These are phyloP conservation scores for Zygosaccharomyces siamensis DNA, from an alignment of 805 yeast species.

Conservation along the genomic window DNA sequence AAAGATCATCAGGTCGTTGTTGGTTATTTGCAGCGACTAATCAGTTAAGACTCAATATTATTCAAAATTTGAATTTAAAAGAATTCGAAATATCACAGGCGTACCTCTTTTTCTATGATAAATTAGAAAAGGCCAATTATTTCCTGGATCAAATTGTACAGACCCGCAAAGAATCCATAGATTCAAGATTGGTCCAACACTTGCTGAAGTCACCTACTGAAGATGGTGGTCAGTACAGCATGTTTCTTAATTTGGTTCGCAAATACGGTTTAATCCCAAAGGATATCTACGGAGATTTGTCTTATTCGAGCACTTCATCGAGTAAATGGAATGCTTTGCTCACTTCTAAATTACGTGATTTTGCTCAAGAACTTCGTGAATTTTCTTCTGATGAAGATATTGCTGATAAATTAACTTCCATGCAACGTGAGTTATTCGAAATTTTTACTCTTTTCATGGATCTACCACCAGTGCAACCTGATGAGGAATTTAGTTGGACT, in stretches of 20 bases:
- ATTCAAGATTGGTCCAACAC: constrained; percentile 64
- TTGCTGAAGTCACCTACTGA: constrained; percentile 60
- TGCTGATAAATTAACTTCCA: constrained; percentile 41
- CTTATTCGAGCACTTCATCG: constrained; percentile 50
- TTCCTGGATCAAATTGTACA: constrained; percentile 73
- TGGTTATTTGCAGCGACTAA: constrained; percentile 87
- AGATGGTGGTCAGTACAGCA: constrained; percentile 88
- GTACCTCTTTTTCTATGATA: constrained; percentile 78
- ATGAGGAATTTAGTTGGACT: constrained; percentile 67
- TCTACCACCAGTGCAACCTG: constrained; percentile 67
- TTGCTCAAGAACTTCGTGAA: constrained; percentile 63
- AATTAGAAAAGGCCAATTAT: constrained; percentile 77
- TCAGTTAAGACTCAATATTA: constrained; percentile 58
- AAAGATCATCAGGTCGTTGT: constrained; percentile 74
- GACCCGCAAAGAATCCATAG: constrained; percentile 60
- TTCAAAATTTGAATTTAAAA: constrained; percentile 57
- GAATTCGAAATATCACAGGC: constrained; percentile 73
- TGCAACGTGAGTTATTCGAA: constrained; percentile 61
- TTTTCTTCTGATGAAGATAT: constrained; percentile 36
- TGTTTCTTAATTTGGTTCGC: constrained; percentile 69
- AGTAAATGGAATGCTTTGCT: constrained; percentile 53
- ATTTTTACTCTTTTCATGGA: constrained; percentile 67
- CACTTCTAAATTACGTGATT: constrained; percentile 70
- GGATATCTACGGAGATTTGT: constrained; percentile 64
- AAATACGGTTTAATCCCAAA: constrained; percentile 82